Evolutionary conservation across 2,329 filamentous ascomycete species (phyloP).

Genomic region (Arthrobotrys megalospora): DNA sequence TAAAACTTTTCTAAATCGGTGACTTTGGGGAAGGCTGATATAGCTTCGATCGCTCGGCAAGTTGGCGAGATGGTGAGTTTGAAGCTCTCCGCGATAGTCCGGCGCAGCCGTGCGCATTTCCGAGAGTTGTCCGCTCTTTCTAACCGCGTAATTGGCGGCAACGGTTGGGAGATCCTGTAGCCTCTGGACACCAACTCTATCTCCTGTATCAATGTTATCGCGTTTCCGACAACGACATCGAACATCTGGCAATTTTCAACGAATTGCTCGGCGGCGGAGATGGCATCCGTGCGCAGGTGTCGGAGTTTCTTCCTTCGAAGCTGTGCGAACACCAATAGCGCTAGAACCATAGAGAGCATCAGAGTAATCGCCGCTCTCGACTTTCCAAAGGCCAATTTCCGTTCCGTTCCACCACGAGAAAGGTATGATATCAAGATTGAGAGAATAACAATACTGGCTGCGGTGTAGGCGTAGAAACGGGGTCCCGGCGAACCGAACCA

Average conservation of each 20-base stretch:
- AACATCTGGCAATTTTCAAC: conserved; percentile 84
- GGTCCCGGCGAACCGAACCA: conserved; percentile 56
- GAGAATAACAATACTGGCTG: conserved; percentile 63
- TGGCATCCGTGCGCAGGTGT: conserved; percentile 80
- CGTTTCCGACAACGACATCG: conserved; percentile 81
- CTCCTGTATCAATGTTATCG: conserved; percentile 87
- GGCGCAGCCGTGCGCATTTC: conserved; percentile 84
- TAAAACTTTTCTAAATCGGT: conserved; percentile 91
- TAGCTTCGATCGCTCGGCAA: conserved; percentile 76
- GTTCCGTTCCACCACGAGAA: conserved; percentile 68
- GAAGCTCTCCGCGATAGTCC: conserved; percentile 80
- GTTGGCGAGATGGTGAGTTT: conserved; percentile 80
- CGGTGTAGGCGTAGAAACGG: conserved; percentile 61
- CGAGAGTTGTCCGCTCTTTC: conserved; percentile 85
- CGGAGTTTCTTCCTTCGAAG: conserved; percentile 85
- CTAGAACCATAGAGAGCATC: conserved; percentile 72
- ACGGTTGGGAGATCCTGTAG: conserved; percentile 89
- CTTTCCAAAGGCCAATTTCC: conserved; percentile 72
- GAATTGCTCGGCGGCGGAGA: conserved; percentile 78
- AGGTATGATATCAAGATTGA: conserved; percentile 63
- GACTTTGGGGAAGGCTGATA: conserved; percentile 82
- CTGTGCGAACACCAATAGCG: conserved; percentile 78
- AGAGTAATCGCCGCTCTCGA: conserved; percentile 71
- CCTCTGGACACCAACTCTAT: conserved; percentile 95
- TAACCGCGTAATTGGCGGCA: conserved; percentile 88